These are phyloP conservation scores for Anthracocystis walkeri DNA, from an alignment of 1,284 basidiomycete genomes.

Conservation along the genomic window DNA sequence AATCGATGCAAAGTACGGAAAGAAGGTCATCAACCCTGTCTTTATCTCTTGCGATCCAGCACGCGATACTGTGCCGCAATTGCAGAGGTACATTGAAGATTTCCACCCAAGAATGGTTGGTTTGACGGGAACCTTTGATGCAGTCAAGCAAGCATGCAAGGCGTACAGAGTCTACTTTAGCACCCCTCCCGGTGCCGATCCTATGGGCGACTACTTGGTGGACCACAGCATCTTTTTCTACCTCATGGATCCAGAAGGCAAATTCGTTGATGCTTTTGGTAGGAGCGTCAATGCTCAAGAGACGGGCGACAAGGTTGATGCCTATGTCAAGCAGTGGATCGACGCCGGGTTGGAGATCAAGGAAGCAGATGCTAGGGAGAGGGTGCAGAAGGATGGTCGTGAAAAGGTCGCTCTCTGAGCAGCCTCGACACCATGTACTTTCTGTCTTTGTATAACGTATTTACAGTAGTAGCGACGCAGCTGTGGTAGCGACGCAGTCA, in stretches of 20 bases:
- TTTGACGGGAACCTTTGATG: constrained; percentile 86
- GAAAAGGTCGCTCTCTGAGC: constrained; percentile 31
- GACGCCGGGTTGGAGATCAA: constrained; percentile 54
- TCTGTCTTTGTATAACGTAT: constrained; percentile 5
- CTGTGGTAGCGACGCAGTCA: too few relatives aligned
- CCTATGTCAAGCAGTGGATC: constrained; percentile 73
- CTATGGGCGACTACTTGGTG: constrained; percentile 90
- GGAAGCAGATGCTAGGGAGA: constrained; percentile 76
- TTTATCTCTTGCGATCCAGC: constrained; percentile 98
- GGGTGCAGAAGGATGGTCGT: constrained; percentile 71
- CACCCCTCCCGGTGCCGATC: constrained; percentile 83
- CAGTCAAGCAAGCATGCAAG: constrained; percentile 89
- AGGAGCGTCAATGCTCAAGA: constrained; percentile 81
- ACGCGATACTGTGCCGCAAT: constrained; percentile 79
- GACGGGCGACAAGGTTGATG: constrained; percentile 74
- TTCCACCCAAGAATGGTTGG: constrained; percentile 93
- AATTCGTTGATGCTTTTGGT: constrained; percentile 97
- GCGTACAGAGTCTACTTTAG: constrained; percentile 96
- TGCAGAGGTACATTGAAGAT: constrained; percentile 72
- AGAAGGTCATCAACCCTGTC: constrained; percentile 74
- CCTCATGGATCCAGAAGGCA: constrained; percentile 92
- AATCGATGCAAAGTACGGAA: constrained; percentile 74
- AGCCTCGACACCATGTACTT: not conserved
- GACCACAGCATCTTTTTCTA: constrained; percentile 88
- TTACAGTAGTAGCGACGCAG: too few relatives aligned